phyloP scores from a whole-genome alignment of 768 basidiomycete genomes.

The Glaciozyma martinii region DNA sequence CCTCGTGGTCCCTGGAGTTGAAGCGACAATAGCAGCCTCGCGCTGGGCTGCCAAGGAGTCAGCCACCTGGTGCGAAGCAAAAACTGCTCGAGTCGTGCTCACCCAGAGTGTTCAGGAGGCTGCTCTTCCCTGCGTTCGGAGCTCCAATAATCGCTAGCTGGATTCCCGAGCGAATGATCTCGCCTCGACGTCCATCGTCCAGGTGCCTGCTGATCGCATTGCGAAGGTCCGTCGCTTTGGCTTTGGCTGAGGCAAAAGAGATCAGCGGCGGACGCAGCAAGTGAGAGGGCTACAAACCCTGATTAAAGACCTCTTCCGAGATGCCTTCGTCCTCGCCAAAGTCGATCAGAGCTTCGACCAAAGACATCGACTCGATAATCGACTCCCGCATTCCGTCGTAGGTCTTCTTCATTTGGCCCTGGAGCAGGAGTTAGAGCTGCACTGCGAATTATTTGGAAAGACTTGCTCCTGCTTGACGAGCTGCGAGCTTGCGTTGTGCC shows the following conservation, averaged over 20 bases:
- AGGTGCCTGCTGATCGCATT: constrained; percentile 52
- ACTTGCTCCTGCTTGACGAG: constrained; percentile 59
- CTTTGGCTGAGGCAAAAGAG: constrained; percentile 45
- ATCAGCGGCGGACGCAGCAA: background rate
- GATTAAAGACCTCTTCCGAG: constrained; percentile 62
- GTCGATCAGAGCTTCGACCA: constrained; percentile 81
- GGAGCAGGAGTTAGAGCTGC: background rate
- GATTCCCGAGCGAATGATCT: constrained; percentile 72
- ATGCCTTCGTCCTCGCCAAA: constrained; percentile 88
- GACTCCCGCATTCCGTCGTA: constrained; percentile 58
- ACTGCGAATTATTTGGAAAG: constrained; percentile 3
- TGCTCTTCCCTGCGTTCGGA: constrained; percentile 91
- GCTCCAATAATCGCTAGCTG: constrained; percentile 82
- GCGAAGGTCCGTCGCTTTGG: constrained; percentile 48
- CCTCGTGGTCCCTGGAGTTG: constrained; percentile 78
- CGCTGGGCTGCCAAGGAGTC: constrained; percentile 53
- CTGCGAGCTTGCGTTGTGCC: constrained; percentile 62
- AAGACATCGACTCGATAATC: constrained; percentile 64
- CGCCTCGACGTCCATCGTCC: constrained; percentile 64
- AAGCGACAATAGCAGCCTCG: constrained; percentile 81
- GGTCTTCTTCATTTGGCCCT: constrained; percentile 57
- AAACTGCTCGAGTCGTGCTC: constrained; percentile 7
- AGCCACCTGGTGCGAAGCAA: background rate
- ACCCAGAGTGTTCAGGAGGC: constrained; percentile 76
- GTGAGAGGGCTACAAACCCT: background rate